Percentiles rank a stretch among this genome's conserved stretches.
Conservation (phyloP, 305 asterid genomes). For the Fraxinus sp. region DNA sequence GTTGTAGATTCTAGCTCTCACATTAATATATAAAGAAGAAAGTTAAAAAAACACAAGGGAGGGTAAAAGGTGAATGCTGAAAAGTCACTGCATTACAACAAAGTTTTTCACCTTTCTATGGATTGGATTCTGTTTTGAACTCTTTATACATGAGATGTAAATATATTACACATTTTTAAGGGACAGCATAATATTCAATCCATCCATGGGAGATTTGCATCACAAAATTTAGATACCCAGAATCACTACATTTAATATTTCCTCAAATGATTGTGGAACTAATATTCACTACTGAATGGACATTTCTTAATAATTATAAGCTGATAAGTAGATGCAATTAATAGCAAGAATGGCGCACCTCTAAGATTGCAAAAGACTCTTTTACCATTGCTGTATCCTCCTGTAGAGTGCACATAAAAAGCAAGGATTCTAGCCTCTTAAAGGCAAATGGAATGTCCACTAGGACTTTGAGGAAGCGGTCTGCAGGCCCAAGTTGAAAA, state of each 20-base stretch:
- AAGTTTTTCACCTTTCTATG: not conserved
- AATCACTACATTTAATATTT: not conserved
- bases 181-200: not conserved
- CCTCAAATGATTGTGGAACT: not conserved
- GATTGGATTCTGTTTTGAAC: not conserved
- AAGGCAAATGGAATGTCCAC: slow-evolving; percentile 83
- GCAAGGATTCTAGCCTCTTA: slow-evolving; percentile 77
- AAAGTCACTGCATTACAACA: not conserved
- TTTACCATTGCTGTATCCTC: slow-evolving; percentile 60
- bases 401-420: slow-evolving; percentile 76
- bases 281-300: not conserved
- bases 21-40: not conserved
- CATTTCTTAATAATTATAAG: not conserved
- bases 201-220: not conserved
- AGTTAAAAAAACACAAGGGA: not conserved
- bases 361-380: slow-evolving; percentile 73
- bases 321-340: not conserved
- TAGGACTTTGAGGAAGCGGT: slow-evolving; percentile 81
- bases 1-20: not conserved
- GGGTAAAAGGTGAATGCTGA: not conserved
- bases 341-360: slow-evolving; percentile 50
- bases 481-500: slow-evolving; percentile 81
- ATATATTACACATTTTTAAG: not conserved
- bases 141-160: not conserved
- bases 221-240: not conserved